These are phyloP conservation scores for Cercospora sojina DNA, from an alignment of 2,329 filamentous ascomycete species.

Conservation along the genomic window DNA sequence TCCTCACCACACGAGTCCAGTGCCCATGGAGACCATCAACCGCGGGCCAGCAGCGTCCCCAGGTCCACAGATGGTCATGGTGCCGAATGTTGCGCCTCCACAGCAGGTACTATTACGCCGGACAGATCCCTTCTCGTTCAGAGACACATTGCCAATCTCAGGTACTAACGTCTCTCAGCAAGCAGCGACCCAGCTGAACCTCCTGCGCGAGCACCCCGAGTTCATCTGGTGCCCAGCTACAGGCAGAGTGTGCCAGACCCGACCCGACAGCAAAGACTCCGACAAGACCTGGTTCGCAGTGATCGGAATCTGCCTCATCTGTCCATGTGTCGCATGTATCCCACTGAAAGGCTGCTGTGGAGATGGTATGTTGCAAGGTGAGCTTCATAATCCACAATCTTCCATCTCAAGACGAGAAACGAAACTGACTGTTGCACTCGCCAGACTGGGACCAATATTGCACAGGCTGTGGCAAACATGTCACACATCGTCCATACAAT, in stretches of 20 bases:
- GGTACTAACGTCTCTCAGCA: not conserved
- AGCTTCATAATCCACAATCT: not conserved
- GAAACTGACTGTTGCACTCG: not conserved
- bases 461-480: conserved; percentile 19
- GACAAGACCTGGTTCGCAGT: conserved; percentile 18
- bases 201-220: conserved; percentile 13
- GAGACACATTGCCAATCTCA: not conserved
- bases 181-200: conserved; percentile 1
- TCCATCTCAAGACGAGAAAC: not conserved
- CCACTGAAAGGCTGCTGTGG: conserved; percentile 20
- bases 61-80: conserved; percentile 17
- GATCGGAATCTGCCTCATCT: conserved; percentile 12
- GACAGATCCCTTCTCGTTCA: not conserved
- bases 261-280: conserved; percentile 18
- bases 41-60: not conserved
- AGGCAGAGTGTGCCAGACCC: conserved; percentile 6
- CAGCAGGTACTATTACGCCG: conserved; percentile 7
- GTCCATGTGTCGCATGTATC: conserved; percentile 14
- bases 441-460: conserved; percentile 21
- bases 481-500: conserved; percentile 18
- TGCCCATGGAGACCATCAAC: conserved; percentile 7
- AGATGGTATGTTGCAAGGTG: conserved; percentile 16
- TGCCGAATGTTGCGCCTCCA: conserved; percentile 13
- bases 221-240: conserved; percentile 13
- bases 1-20: not conserved